phyloP scores from a whole-genome alignment of 345 rosid species.

The Citrus sp. region DNA sequence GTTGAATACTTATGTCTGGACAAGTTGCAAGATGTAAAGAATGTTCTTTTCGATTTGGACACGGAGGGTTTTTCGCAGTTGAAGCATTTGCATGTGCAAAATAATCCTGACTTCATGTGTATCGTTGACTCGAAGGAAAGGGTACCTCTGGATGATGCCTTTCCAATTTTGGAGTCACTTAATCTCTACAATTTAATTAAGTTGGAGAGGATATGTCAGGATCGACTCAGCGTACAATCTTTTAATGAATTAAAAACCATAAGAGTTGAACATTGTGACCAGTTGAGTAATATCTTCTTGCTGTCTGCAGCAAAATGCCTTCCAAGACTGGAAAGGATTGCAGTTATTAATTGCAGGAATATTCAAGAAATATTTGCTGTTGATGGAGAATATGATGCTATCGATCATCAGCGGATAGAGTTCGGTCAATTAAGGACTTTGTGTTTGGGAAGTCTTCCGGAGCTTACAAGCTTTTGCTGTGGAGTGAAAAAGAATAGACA shows the following conservation, averaged over 20 bases:
- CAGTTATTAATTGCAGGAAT: constrained; percentile 1
- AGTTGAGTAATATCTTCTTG: not conserved
- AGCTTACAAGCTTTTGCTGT: not conserved
- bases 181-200: not conserved
- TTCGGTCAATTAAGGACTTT: not conserved
- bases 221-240: not conserved
- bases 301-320: constrained; percentile 12
- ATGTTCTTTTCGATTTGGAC: constrained; percentile 7
- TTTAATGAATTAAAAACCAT: constrained; percentile 15
- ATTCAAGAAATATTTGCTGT: constrained; percentile 12
- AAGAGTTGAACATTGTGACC: not conserved
- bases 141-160: not conserved
- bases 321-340: constrained; percentile 13
- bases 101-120: not conserved
- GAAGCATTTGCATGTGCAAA: constrained; percentile 5
- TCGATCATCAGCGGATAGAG: not conserved
- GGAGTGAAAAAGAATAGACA: not conserved
- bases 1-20: constrained; percentile 13
- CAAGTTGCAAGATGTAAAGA: not conserved
- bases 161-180: not conserved
- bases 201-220: constrained; percentile 13
- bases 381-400: not conserved
- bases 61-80: constrained; percentile 5
- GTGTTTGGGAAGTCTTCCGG: not conserved
- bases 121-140: not conserved